Evolutionary conservation across 2,329 filamentous ascomycete genomes (phyloP).

Genomic region (Exutisphaerella laricina): DNA sequence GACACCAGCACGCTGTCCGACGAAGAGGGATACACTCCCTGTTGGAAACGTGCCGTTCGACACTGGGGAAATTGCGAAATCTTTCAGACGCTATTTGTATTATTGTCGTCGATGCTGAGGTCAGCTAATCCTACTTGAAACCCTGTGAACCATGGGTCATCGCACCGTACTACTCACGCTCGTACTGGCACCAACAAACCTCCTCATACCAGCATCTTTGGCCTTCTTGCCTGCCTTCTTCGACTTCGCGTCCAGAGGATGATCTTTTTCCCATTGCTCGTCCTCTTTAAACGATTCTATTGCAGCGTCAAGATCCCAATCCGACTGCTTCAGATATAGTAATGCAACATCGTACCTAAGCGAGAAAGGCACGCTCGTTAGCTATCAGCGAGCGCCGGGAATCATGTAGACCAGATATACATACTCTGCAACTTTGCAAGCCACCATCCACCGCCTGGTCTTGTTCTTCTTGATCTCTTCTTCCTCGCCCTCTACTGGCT

Average conservation of each 20-base stretch:
- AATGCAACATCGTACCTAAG: constrained; percentile 62
- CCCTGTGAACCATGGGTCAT: no score
- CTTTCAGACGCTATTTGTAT: no score
- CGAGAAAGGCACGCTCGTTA: constrained; percentile 36
- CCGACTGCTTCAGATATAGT: constrained; percentile 65
- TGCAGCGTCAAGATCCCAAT: constrained; percentile 61
- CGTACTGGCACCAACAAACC: constrained; percentile 30
- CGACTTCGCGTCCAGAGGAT: constrained; percentile 51
- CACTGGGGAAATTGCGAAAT: no score
- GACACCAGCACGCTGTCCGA: no score
- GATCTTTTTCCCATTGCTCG: constrained; percentile 66
- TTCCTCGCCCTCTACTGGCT: constrained; percentile 67
- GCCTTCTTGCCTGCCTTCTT: constrained; percentile 41
- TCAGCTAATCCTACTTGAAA: no score
- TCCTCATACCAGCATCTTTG: constrained; percentile 31
- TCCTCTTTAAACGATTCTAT: constrained; percentile 62
- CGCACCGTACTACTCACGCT: constrained; percentile 8
- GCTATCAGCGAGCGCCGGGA: constrained; percentile 11
- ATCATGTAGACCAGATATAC: constrained; percentile 19
- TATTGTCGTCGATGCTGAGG: no score
- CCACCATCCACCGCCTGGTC: constrained; percentile 71
- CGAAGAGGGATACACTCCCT: no score
- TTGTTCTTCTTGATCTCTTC: constrained; percentile 66
- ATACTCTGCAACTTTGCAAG: constrained; percentile 70
- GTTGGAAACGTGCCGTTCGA: no score